Conservation (phyloP, 352 stramenopile species). For the Phytophthora palmivora region DNA sequence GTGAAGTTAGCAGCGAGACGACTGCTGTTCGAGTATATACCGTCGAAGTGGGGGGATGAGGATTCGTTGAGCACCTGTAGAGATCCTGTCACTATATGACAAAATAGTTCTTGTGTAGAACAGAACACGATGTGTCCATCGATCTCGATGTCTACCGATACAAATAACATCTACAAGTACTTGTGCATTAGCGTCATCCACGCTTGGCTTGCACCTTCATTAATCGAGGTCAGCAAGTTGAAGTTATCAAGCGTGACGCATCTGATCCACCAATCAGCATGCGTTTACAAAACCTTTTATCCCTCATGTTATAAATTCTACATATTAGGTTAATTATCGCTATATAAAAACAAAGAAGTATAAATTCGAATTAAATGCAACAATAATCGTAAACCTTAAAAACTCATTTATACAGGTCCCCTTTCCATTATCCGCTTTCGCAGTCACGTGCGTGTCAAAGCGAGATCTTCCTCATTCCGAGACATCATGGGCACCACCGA, state of each 20-base stretch:
- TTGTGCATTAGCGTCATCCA: too few relatives aligned
- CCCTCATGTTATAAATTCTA: not conserved
- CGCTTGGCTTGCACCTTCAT: too few relatives aligned
- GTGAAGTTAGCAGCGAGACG: not conserved
- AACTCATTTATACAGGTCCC: not conserved
- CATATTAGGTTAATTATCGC: not conserved
- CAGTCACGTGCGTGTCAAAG: conserved; percentile 11
- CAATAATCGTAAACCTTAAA: not conserved
- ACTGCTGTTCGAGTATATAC: conserved; percentile 9
- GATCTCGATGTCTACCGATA: too few relatives aligned
- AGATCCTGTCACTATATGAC: too few relatives aligned
- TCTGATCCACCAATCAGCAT: conserved; percentile 10
- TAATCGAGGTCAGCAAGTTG: conserved; percentile 18
- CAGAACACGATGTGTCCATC: too few relatives aligned
- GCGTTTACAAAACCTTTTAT: conserved; percentile 2
- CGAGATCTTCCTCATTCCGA: conserved; percentile 9
- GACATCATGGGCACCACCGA: conserved; percentile 31
- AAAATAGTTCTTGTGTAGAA: too few relatives aligned
- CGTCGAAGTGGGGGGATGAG: not conserved
- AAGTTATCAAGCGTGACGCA: conserved; percentile 6
- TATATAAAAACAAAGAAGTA: not conserved
- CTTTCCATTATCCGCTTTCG: not conserved
- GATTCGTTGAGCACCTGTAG: too few relatives aligned
- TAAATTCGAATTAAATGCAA: not conserved
- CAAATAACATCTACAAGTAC: too few relatives aligned